A percentile compares a stretch with the other conserved stretches of the same genome.
Evolutionary conservation across 208 protist species (phyloP).

Genomic region (Crithidia expoeki): DNA sequence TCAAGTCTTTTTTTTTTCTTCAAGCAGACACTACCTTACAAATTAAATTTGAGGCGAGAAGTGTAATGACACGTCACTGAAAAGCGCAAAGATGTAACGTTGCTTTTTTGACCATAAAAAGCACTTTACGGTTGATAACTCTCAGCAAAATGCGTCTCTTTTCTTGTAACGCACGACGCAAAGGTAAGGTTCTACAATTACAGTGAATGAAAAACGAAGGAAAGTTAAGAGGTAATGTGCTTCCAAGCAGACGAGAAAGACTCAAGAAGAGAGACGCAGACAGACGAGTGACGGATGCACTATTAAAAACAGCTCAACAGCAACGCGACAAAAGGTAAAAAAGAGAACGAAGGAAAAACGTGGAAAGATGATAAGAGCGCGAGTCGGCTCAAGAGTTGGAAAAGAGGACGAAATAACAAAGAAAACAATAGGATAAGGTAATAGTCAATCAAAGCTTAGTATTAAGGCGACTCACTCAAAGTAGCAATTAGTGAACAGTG

Average conservation of each 20-base stretch:
- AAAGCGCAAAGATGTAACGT: no score
- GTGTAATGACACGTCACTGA: no score
- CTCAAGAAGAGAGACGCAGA: background rate
- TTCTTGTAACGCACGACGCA: background rate
- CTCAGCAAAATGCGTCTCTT: background rate
- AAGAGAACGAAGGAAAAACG: background rate
- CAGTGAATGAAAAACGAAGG: constrained; percentile 4
- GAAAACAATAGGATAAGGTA: background rate
- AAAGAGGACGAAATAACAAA: constrained; percentile 11
- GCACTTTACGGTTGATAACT: background rate
- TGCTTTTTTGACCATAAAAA: no score
- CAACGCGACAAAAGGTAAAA: constrained; percentile 8
- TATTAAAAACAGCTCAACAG: constrained; percentile 1
- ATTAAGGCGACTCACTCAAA: background rate
- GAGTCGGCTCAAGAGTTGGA: background rate
- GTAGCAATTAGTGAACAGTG: background rate
- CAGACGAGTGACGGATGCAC: background rate
- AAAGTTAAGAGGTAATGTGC: constrained; percentile 9
- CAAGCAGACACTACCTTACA: no score
- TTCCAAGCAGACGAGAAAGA: background rate
- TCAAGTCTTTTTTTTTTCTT: background rate
- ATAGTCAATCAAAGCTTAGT: background rate
- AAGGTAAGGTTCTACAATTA: background rate
- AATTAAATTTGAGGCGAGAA: no score
- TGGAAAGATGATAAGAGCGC: constrained; percentile 5